Conservation (phyloP, 2,329 filamentous ascomycete species). For the Pseudogymnoascus sp. region DNA sequence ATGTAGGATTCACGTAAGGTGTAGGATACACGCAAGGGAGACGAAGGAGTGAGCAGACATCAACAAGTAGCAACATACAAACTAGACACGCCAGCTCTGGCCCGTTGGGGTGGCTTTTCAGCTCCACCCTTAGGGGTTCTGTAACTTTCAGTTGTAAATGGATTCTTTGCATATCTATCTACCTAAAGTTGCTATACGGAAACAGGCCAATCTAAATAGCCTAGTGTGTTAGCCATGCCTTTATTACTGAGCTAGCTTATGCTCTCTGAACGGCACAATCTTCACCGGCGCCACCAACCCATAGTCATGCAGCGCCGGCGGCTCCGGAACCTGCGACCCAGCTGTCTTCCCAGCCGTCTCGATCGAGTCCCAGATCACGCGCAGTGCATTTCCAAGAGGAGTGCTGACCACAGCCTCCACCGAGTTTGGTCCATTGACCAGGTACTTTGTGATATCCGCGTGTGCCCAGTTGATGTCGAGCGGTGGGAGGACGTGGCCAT, state of each 20-base stretch:
- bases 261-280: background rate
- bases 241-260: too few relatives aligned
- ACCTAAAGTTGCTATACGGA: too few relatives aligned
- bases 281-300: background rate
- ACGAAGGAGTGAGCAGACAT: background rate
- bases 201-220: too few relatives aligned
- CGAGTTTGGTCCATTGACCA: slow-evolving; percentile 10
- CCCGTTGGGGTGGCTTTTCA: background rate
- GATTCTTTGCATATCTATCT: background rate
- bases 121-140: background rate
- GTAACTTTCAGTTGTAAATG: background rate
- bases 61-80: background rate
- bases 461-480: slow-evolving; percentile 9
- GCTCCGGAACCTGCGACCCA: background rate
- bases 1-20: too few relatives aligned
- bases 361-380: background rate
- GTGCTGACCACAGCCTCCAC: slow-evolving; percentile 12
- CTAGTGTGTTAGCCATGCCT: too few relatives aligned
- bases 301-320: background rate
- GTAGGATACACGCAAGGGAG: too few relatives aligned
- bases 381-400: slow-evolving; percentile 10
- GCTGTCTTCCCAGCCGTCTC: too few relatives aligned
- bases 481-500: slow-evolving; percentile 10
- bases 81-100: background rate
- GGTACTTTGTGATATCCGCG: slow-evolving; percentile 12